Evolutionary conservation across 352 stramenopile genomes (phyloP), one percentile per base, ranked within the genome.

Genomic region (Phytophthora cactorum): DNA sequence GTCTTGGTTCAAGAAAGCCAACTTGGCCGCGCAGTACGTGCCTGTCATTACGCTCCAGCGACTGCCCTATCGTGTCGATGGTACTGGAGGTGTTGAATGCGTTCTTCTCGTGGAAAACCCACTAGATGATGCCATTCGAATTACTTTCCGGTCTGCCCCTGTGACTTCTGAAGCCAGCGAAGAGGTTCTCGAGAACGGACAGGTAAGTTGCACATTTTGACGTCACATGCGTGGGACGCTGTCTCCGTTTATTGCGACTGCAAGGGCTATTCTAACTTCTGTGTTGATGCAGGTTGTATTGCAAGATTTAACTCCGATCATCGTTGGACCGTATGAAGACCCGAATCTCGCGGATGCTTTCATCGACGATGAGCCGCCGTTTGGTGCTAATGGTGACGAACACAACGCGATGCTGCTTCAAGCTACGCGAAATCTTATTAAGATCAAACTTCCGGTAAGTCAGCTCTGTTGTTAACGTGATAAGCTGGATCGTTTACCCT

Each of bases 1-100:
- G 5, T 86, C 88, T 46, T 96, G 88, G 88, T 96, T 93, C 66
- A 96, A 96, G 62, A 96, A 96, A 52, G 86, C 88, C 29, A 93
- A 86, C 44, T 66, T 96, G 9, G 88, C 81, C 1, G 74, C 90
- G 3, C 88, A 96, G 31, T 92, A 86, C 43, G 66, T 96, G 27
- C 86, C 88, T 12, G 79, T 90, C 14, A 71, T 96, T 27, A 94
- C 84, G 32, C 89, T 93, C 51, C 82, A 91, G 58, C 63, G 63
- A 15, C 72, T 92, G 32, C 87, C 84, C 17, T 68, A 78, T n/a
- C 55, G 60, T 7, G 34, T 41, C 27, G 53, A 68, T n/a, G 57
- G 22, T 38, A 38, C 53, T 8, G 63, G 52, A 10, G 12, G 28
- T 17, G 3, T 85, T 8, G 72, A 91, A 43, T 91, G 78, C 39